Conservation (phyloP, 345 rosid species). For the Eucalyptus polyanthemos region DNA sequence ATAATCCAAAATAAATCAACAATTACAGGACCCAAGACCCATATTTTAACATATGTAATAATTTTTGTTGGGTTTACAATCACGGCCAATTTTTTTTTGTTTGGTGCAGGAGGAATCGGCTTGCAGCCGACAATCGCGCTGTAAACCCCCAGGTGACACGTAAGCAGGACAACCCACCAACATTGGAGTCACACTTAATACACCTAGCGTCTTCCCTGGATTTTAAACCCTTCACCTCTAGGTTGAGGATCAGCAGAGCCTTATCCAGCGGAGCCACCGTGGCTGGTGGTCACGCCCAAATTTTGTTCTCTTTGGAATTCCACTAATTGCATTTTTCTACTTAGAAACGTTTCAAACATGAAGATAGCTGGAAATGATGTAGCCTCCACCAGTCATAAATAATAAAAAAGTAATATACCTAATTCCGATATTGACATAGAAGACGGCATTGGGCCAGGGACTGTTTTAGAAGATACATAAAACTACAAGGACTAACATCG, state of each 20-base stretch:
- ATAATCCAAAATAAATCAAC: background rate
- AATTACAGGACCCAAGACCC: background rate
- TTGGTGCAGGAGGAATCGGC: fast-evolving
- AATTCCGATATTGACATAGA: background rate
- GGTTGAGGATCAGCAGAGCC: fast-evolving
- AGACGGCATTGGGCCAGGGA: background rate
- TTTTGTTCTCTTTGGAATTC: background rate
- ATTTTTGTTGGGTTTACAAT: background rate
- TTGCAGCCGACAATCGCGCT: no score
- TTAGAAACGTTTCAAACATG: background rate
- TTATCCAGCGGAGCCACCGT: no score
- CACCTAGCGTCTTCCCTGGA: fast-evolving
- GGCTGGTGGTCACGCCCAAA: background rate
- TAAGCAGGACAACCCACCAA: fast-evolving
- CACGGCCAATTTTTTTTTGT: no score
- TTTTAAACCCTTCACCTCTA: fast-evolving
- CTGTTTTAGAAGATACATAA: background rate
- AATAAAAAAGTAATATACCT: background rate
- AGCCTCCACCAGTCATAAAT: background rate
- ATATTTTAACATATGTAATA: background rate
- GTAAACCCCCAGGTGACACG: no score
- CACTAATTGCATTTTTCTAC: background rate
- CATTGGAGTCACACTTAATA: no score
- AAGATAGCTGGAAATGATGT: background rate
- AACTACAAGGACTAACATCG: background rate